phyloP scores from a whole-genome alignment of 768 basidiomycete species.

The Pulveroboletus sp. region DNA sequence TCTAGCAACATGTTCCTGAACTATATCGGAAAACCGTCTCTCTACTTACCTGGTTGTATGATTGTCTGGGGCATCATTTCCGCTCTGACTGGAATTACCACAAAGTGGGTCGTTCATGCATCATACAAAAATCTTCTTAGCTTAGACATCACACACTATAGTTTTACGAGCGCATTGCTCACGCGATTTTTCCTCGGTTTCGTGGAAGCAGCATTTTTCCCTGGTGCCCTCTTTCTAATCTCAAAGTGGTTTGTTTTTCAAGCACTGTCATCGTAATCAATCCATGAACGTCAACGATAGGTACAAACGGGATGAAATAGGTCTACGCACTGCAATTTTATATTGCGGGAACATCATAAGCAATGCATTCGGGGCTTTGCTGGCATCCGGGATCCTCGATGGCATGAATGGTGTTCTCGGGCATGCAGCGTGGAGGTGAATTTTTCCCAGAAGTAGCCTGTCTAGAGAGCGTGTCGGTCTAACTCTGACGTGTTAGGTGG shows the following conservation, averaged over 20 bases:
- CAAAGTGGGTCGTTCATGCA: conserved; percentile 20
- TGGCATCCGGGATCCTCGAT: conserved; percentile 44
- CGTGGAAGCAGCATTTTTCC: conserved; percentile 46
- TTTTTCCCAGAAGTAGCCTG: conserved; percentile 4
- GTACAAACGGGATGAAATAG: conserved; percentile 44
- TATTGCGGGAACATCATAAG: conserved; percentile 49
- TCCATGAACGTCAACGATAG: conserved; percentile 25
- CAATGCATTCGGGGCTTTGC: conserved; percentile 52
- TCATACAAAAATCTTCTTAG: background rate
- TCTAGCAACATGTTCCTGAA: conserved; percentile 69
- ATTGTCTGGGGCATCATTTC: conserved; percentile 65
- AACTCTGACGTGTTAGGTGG: conserved; percentile 34
- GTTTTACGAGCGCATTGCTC: conserved; percentile 39
- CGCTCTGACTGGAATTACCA: conserved; percentile 37
- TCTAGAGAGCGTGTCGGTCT: background rate
- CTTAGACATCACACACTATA: conserved; percentile 8
- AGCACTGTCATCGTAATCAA: conserved; percentile 23
- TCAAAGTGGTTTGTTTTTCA: conserved; percentile 31
- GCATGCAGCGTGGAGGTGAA: conserved; percentile 48
- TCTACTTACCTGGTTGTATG: conserved; percentile 65
- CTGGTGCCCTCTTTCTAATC: conserved; percentile 39
- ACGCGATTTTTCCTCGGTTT: conserved; percentile 54
- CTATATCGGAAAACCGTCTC: conserved; percentile 59
- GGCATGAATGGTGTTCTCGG: conserved; percentile 47
- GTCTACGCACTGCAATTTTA: conserved; percentile 39